Evolutionary conservation across 2,329 filamentous ascomycete genomes (phyloP).

Genomic region (Hypoxylon rubiginosum): DNA sequence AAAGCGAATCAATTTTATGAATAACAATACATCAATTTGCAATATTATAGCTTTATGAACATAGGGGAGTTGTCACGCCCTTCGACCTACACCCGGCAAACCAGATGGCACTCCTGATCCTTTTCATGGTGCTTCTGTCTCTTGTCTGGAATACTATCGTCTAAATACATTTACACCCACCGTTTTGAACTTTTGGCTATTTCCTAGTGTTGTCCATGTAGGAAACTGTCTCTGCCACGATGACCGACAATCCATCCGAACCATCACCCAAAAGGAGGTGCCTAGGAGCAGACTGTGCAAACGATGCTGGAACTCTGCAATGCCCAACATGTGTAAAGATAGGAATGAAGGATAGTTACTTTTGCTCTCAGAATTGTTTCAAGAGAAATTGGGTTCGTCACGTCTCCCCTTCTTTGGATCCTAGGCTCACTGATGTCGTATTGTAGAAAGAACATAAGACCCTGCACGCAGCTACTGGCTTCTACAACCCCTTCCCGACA

Average conservation of each 20-base stretch:
- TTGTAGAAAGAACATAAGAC: conserved; percentile 83
- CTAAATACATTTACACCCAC: no score
- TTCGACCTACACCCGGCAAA: neutral
- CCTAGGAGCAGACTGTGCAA: conserved; percentile 84
- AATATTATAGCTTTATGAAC: no score
- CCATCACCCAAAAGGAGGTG: conserved; percentile 76
- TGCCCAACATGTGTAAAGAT: conserved; percentile 96
- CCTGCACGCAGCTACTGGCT: conserved; percentile 88
- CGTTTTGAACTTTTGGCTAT: no score
- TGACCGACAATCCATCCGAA: conserved; percentile 49
- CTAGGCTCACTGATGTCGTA: conserved; percentile 21
- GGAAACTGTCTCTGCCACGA: neutral
- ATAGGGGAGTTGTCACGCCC: no score
- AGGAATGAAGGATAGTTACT: conserved; percentile 89
- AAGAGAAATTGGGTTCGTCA: conserved; percentile 93
- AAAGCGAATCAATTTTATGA: no score
- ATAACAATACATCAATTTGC: neutral
- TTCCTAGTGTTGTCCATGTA: neutral
- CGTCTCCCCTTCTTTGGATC: conserved; percentile 12
- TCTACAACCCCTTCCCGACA: conserved; percentile 91
- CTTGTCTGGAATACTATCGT: no score
- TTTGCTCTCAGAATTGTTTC: conserved; percentile 99
- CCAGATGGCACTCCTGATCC: no score
- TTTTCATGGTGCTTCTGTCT: no score
- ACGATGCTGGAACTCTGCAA: conserved; percentile 87